These are phyloP conservation scores for Penicillium fuscoglaucum DNA, from an alignment of 2,329 filamentous ascomycete species.

Conservation along the genomic window DNA sequence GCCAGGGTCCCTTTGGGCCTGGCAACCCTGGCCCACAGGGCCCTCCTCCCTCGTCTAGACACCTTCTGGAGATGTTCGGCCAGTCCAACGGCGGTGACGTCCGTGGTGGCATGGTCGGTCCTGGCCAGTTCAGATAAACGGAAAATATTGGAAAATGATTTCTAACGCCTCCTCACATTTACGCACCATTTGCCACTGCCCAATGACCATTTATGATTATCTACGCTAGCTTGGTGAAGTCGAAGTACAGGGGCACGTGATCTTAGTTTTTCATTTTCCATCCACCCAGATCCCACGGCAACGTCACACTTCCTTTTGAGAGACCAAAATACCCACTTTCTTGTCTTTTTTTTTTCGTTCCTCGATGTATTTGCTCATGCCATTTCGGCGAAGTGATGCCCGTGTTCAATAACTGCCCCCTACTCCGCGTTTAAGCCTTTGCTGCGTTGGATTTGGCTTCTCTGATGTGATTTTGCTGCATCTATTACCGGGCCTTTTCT, in stretches of 20 bases:
- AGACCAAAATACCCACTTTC: conserved; percentile 19
- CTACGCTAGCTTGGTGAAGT: conserved; percentile 14
- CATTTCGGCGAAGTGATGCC: conserved; percentile 17
- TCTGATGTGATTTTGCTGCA: conserved; percentile 12
- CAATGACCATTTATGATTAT: conserved; percentile 17
- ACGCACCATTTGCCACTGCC: conserved; percentile 8
- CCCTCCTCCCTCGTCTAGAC: conserved; percentile 41
- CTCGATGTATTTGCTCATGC: conserved; percentile 21
- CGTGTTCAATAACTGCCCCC: conserved; percentile 8
- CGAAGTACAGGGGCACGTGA: conserved; percentile 12
- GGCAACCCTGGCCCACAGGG: conserved; percentile 40
- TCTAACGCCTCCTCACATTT: neutral
- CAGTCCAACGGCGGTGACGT: conserved; percentile 38
- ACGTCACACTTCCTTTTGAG: conserved; percentile 18
- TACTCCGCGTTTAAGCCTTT: conserved; percentile 14
- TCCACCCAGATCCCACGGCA: conserved; percentile 15
- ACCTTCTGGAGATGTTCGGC: conserved; percentile 48
- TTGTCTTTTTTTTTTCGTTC: neutral
- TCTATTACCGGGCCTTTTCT: conserved; percentile 2
- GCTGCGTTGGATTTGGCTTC: conserved; percentile 16
- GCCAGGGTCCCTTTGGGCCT: conserved; percentile 38
- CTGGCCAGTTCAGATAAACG: conserved; percentile 38
- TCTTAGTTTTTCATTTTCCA: conserved; percentile 8
- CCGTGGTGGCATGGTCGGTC: conserved; percentile 40
- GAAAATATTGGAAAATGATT: neutral